Conservation (phyloP, 2,329 filamentous ascomycete genomes). For the Diplodia scrobiculata region DNA sequence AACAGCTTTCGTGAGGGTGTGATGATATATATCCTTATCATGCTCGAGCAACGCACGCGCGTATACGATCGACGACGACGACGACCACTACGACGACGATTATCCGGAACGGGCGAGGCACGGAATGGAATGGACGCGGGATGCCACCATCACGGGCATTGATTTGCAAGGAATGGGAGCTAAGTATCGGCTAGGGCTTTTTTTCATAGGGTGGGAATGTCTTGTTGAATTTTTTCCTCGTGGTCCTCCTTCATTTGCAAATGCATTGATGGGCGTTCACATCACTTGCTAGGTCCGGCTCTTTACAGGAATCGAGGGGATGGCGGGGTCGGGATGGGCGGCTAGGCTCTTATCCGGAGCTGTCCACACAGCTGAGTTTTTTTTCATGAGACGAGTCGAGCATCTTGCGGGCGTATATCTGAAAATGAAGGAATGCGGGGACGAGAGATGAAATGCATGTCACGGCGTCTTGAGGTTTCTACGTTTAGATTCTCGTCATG, state of each 20-base stretch:
- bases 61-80: not conserved
- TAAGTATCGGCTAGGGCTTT: conserved; percentile 10
- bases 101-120: not conserved
- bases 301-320: not conserved
- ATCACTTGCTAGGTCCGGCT: too few relatives aligned
- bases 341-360: not conserved
- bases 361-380: not conserved
- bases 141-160: too few relatives aligned
- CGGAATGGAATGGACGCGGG: not conserved
- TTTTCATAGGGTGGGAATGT: not conserved
- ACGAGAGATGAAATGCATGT: too few relatives aligned
- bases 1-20: conserved; percentile 26
- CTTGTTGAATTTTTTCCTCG: too few relatives aligned
- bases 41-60: not conserved
- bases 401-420: too few relatives aligned
- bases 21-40: not conserved
- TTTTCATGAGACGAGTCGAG: not conserved
- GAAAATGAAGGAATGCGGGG: not conserved
- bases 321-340: not conserved
- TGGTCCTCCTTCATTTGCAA: too few relatives aligned
- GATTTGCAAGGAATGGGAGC: conserved; percentile 1
- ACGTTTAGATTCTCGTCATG: not conserved
- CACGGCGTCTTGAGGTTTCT: not conserved
- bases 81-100: not conserved
- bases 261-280: too few relatives aligned